Evolutionary conservation across 805 yeast genomes (phyloP), one percentile per base, ranked within the genome.

Genomic region (Komagataella kurtzmanii): DNA sequence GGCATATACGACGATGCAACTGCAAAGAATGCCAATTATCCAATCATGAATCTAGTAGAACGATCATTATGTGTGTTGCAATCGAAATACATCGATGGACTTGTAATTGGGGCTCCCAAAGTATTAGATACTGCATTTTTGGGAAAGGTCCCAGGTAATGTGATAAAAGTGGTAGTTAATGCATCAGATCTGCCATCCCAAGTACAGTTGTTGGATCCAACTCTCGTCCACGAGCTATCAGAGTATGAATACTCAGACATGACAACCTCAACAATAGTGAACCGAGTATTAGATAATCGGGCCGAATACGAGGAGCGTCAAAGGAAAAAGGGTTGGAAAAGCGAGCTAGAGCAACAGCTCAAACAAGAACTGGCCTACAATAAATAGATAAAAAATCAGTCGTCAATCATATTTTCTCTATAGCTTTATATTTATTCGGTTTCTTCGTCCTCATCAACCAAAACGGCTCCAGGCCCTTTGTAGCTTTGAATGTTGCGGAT

Each of bases 1-100:
- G 96, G 95, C 2, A 62, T 88, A 19, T 79, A 75, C 57, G 79
- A 75, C 61, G 93, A 83, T 62, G 40, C 40, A 30, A 62, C 55
- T 47, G 76, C 73, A 50, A 80, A 77, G 54, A 82, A 77, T 64
- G 61, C 58, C 50, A 80, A 80, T 57, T 79, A 80, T 60, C 95
- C 96, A 24, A 80, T 89, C 45, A 93, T 93, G 97, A 88, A 86
- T 59, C 59, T 86, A 17, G 78, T 84, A 54, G 98, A 93, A 65
- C 76, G 98, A 54, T 76, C 90, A 0, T 69, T 93, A 54, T 88
- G 97, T 65, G 90, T 89, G 6, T 69, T 93, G 59, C 97, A 91
- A 65, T 88, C 97, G 66, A 75, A 76, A 51, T 85, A 85, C 58
- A 88, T 89, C 30, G 95, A 88, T 61, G 88, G 85, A 1, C 72